Percentiles rank a stretch among this genome's conserved stretches.
Conservation (phyloP, 345 rosid genomes). For the Cardamine resedifolia region DNA sequence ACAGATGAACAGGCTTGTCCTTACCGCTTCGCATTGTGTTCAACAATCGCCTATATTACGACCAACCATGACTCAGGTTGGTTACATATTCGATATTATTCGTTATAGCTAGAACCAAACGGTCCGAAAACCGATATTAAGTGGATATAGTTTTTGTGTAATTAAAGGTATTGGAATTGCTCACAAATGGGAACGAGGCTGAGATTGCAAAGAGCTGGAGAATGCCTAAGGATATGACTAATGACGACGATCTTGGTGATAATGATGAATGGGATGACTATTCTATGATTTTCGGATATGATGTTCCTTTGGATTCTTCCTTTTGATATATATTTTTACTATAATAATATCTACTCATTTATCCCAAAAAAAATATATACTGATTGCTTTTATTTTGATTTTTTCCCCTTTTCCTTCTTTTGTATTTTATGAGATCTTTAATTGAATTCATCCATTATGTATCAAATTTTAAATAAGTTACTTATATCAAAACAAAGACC, state of each 20-base stretch:
- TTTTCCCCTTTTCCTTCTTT: not conserved
- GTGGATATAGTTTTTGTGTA: not conserved
- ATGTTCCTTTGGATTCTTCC: slow-evolving; percentile 56
- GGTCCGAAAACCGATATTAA: not conserved
- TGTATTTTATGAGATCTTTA: slow-evolving; percentile 9
- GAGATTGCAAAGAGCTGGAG: slow-evolving; percentile 65
- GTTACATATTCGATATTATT: slow-evolving; percentile 9
- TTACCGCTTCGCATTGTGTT: slow-evolving; percentile 79
- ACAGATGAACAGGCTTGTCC: slow-evolving; percentile 61
- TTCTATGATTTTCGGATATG: slow-evolving; percentile 71
- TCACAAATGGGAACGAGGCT: slow-evolving; percentile 55
- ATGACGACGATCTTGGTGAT: not conserved
- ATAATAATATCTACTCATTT: no score
- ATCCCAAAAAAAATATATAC: no score
- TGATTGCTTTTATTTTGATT: not conserved
- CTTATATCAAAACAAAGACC: not conserved
- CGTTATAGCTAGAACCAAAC: not conserved
- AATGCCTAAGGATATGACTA: slow-evolving; percentile 52
- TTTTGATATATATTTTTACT: slow-evolving; percentile 45
- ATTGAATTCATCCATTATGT: slow-evolving; percentile 18
- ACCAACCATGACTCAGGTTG: slow-evolving; percentile 84
- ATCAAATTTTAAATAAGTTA: slow-evolving; percentile 14
- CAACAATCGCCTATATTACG: slow-evolving; percentile 75
- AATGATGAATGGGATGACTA: slow-evolving; percentile 70
- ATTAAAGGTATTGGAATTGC: slow-evolving; percentile 68